Percentiles rank a stretch among this genome's conserved stretches.
These are phyloP conservation scores for Guillardia theta DNA, from an alignment of 78 protist genomes.

Conservation along the genomic window DNA sequence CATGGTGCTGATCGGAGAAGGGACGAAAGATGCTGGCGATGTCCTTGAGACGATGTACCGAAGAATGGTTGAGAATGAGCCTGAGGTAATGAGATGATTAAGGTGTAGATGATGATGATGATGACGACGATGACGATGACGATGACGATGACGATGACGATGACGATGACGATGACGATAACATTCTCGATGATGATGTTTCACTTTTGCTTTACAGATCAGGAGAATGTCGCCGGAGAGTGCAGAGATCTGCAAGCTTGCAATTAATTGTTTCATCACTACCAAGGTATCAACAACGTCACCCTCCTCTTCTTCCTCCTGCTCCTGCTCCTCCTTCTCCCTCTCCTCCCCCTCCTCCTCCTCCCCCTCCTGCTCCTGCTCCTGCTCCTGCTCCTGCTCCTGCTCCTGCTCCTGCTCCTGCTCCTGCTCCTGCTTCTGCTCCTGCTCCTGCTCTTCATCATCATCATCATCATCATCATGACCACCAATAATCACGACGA, in stretches of 20 bases:
- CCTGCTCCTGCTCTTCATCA: not conserved
- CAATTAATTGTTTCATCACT: slow-evolving; percentile 65
- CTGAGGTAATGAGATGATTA: not conserved
- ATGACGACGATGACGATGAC: too few relatives aligned
- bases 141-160: too few relatives aligned
- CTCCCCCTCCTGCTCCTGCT: not conserved
- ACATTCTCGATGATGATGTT: too few relatives aligned
- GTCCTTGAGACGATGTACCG: not conserved
- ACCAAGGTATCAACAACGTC: slow-evolving; percentile 44
- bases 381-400: not conserved
- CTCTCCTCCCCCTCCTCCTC: not conserved
- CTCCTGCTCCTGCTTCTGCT: not conserved
- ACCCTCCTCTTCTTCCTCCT: too few relatives aligned
- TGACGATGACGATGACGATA: too few relatives aligned
- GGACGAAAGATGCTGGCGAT: not conserved
- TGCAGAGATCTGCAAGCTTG: slow-evolving; percentile 61
- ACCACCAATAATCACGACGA: not conserved
- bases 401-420: not conserved
- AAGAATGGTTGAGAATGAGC: not conserved
- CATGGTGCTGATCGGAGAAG: slow-evolving; percentile 27
- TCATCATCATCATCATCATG: not conserved
- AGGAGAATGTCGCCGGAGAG: not conserved
- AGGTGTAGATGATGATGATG: not conserved
- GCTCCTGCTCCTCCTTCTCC: not conserved
- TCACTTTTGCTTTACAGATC: too few relatives aligned